These are phyloP conservation scores for Ceriops decandra DNA, from an alignment of 345 rosid genomes.

Conservation along the genomic window DNA sequence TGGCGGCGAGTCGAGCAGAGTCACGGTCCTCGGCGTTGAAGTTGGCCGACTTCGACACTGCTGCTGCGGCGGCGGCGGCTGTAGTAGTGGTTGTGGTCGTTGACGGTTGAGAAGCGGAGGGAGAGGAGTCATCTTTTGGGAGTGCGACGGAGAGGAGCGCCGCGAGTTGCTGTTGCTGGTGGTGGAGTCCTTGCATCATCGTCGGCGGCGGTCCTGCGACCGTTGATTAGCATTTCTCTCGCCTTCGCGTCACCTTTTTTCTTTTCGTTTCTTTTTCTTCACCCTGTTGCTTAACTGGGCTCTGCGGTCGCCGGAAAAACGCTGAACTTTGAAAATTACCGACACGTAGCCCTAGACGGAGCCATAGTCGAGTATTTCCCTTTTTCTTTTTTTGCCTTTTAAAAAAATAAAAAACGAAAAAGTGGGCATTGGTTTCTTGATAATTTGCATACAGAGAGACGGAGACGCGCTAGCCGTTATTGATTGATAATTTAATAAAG, in stretches of 20 bases:
- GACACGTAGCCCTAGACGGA: too few species aligned
- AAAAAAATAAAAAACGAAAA: too few species aligned
- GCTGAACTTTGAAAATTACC: too few species aligned
- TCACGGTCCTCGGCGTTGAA: constrained; percentile 39
- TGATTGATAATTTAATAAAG: too few species aligned
- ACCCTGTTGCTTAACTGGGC: too few species aligned
- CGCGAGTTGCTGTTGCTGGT: constrained; percentile 71
- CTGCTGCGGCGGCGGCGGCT: constrained; percentile 12
- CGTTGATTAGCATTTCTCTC: constrained; percentile 34
- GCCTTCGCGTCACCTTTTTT: not conserved
- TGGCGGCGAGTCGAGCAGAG: constrained; percentile 60
- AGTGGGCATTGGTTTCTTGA: too few species aligned
- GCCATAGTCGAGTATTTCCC: too few species aligned
- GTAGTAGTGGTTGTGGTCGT: constrained; percentile 7
- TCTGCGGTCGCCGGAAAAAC: too few species aligned
- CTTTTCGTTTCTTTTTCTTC: too few species aligned
- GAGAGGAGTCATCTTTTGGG: constrained; percentile 45
- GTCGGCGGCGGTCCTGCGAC: constrained; percentile 9
- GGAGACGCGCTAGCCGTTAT: too few species aligned
- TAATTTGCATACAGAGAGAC: too few species aligned
- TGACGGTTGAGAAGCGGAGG: constrained; percentile 27
- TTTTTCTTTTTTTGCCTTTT: too few species aligned
- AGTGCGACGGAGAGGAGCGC: constrained; percentile 74
- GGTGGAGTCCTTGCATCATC: constrained; percentile 68
- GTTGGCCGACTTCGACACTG: constrained; percentile 14